Conservation (phyloP, 768 basidiomycete genomes). For the Suillus placidus region DNA sequence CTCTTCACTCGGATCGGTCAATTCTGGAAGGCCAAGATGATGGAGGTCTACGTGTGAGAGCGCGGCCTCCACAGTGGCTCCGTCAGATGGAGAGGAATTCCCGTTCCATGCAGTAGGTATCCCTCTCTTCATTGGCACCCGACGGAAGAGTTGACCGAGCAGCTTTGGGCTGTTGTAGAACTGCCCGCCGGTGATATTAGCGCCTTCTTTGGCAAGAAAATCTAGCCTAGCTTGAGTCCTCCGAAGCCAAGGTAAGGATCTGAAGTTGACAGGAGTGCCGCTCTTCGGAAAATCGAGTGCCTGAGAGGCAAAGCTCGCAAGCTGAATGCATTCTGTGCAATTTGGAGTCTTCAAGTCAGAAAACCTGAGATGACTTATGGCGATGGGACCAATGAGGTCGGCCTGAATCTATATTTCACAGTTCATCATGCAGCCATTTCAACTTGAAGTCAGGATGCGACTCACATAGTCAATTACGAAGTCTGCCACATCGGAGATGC, state of each 20-base stretch:
- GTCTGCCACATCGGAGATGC: conserved; percentile 65
- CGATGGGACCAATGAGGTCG: conserved; percentile 62
- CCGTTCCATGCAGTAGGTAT: conserved; percentile 28
- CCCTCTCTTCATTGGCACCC: conserved; percentile 40
- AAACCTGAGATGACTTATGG: conserved; percentile 64
- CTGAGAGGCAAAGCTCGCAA: conserved; percentile 61
- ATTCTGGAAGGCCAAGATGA: conserved; percentile 32
- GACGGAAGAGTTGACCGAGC: conserved; percentile 65
- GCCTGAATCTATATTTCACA: conserved; percentile 1
- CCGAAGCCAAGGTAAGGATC: conserved; percentile 45
- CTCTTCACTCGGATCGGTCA: conserved; percentile 27
- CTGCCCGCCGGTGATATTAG: conserved; percentile 14
- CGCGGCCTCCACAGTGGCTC: conserved; percentile 27
- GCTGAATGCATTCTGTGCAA: conserved; percentile 53
- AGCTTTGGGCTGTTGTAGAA: conserved; percentile 58
- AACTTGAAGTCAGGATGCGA: neutral
- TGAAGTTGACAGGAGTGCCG: conserved; percentile 38
- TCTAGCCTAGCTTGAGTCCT: conserved; percentile 50
- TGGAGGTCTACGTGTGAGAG: conserved; percentile 27
- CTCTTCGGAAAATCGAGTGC: conserved; percentile 50
- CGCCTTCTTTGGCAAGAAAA: conserved; percentile 68
- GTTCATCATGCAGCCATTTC: neutral
- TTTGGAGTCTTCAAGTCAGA: conserved; percentile 52
- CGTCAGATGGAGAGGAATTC: conserved; percentile 27
- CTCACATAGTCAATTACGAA: conserved; percentile 72